Conservation (phyloP, 345 rosid species). For the Rhodamnia rubescens region DNA sequence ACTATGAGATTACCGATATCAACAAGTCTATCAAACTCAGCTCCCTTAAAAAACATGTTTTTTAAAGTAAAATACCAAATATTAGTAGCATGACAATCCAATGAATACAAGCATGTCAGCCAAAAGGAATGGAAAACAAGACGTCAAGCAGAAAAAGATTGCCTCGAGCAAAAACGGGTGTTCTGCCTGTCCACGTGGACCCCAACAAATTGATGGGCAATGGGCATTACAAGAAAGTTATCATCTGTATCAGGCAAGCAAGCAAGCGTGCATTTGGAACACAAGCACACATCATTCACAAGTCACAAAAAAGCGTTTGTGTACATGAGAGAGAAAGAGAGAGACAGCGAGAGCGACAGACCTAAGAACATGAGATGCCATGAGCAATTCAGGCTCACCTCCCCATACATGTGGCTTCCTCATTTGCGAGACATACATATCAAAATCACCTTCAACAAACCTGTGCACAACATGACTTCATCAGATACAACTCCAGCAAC, state of each 20-base stretch:
- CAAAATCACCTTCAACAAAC: slow-evolving; percentile 95
- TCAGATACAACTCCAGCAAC: background rate
- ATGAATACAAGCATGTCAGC: background rate
- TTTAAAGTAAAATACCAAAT: background rate
- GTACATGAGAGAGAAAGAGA: background rate
- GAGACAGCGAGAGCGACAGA: slow-evolving; percentile 12
- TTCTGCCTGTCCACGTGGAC: background rate
- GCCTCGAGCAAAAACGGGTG: background rate
- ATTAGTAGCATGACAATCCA: background rate
- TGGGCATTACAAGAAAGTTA: background rate
- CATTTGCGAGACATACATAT: slow-evolving; percentile 59
- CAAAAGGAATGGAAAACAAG: background rate
- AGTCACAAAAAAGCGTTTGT: background rate
- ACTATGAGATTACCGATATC: background rate
- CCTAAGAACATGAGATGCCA: slow-evolving; percentile 94
- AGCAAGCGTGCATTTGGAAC: background rate
- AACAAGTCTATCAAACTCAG: background rate
- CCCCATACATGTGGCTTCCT: slow-evolving; percentile 95
- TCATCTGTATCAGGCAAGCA: background rate
- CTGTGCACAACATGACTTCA: slow-evolving; percentile 23
- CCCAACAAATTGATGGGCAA: background rate
- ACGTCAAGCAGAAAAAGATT: background rate
- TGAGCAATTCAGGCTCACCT: slow-evolving; percentile 95
- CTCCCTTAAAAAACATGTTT: background rate
- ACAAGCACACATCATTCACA: background rate